A percentile compares a stretch with the other conserved stretches of the same genome.
phyloP scores from a whole-genome alignment of 164 flowering plant species.

The Dillenia turbinata region DNA sequence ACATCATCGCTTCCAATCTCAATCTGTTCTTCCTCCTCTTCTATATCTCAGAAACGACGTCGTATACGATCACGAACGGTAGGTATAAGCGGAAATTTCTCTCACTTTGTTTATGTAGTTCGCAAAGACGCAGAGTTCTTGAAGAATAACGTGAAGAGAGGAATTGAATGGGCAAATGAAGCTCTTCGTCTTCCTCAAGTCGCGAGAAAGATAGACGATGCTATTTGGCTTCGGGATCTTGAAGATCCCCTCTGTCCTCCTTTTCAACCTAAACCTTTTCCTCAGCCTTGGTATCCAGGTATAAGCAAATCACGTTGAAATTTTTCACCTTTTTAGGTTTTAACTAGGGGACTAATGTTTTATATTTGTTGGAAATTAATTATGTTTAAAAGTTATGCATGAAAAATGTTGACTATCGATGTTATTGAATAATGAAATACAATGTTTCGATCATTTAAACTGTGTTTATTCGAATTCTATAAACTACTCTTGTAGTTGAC shows the following conservation, averaged over 20 bases:
- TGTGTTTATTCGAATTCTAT: too few relatives aligned
- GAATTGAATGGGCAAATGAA: slow-evolving; percentile 52
- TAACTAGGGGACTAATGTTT: too few relatives aligned
- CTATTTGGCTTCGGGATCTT: slow-evolving; percentile 64
- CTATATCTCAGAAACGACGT: background rate
- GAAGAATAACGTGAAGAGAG: slow-evolving; percentile 34
- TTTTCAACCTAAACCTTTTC: slow-evolving; percentile 35
- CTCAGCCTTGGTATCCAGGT: slow-evolving; percentile 83
- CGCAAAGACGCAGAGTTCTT: slow-evolving; percentile 61
- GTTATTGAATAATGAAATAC: too few relatives aligned
- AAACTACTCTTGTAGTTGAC: too few relatives aligned
- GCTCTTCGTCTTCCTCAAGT: slow-evolving; percentile 51
- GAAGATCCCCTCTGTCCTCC: slow-evolving; percentile 48
- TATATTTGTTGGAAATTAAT: too few relatives aligned
- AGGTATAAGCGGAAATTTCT: slow-evolving; percentile 19
- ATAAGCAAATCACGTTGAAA: background rate
- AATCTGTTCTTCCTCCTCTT: slow-evolving; percentile 1
- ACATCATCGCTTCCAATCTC: slow-evolving; percentile 7
- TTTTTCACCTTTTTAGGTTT: too few relatives aligned
- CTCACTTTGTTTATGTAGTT: slow-evolving; percentile 48
- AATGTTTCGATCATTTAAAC: too few relatives aligned
- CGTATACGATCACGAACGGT: background rate
- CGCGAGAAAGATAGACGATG: slow-evolving; percentile 47
- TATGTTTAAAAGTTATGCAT: too few relatives aligned
- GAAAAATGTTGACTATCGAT: too few relatives aligned